These are phyloP conservation scores for Endocalyx cinctus DNA, from an alignment of 2,329 filamentous ascomycete genomes.

Conservation along the genomic window DNA sequence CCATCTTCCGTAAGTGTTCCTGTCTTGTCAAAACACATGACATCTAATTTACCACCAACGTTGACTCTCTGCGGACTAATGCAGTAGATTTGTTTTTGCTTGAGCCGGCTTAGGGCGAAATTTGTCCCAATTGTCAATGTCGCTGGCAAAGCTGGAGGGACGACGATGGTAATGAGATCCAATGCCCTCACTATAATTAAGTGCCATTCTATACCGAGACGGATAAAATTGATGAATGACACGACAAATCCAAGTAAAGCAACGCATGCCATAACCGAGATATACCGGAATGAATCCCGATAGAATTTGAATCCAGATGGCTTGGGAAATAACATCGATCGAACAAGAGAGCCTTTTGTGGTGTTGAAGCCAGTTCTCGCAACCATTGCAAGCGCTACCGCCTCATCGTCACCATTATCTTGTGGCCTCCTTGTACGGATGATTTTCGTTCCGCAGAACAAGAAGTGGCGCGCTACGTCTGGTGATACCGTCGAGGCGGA, in stretches of 20 bases:
- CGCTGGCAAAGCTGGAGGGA: slow-evolving; percentile 88
- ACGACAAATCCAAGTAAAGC: slow-evolving; percentile 83
- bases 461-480: slow-evolving; percentile 79
- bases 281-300: slow-evolving; percentile 94
- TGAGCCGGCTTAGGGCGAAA: slow-evolving; percentile 83
- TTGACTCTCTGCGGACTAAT: slow-evolving; percentile 97
- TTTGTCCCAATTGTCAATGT: slow-evolving; percentile 96
- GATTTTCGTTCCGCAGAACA: slow-evolving; percentile 94
- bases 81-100: slow-evolving; percentile 88
- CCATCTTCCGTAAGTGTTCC: slow-evolving; percentile 98
- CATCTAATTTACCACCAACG: slow-evolving; percentile 89
- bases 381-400: slow-evolving; percentile 85
- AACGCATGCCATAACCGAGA: slow-evolving; percentile 89
- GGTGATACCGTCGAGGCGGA: slow-evolving; percentile 77
- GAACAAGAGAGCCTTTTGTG: slow-evolving; percentile 90
- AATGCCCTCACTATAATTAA: slow-evolving; percentile 87
- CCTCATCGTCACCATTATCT: slow-evolving; percentile 79
- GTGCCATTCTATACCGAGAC: slow-evolving; percentile 78
- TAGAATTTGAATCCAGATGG: slow-evolving; percentile 99
- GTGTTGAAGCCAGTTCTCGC: slow-evolving; percentile 95
- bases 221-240: slow-evolving; percentile 90
- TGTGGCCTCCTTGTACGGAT: slow-evolving; percentile 85
- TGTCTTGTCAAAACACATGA: slow-evolving; percentile 98
- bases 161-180: slow-evolving; percentile 95
- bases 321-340: slow-evolving; percentile 98